Evolutionary conservation across 2,329 filamentous ascomycete species (phyloP), one percentile per base, ranked within the genome.

Genomic region (Pseudonectria buxi): DNA sequence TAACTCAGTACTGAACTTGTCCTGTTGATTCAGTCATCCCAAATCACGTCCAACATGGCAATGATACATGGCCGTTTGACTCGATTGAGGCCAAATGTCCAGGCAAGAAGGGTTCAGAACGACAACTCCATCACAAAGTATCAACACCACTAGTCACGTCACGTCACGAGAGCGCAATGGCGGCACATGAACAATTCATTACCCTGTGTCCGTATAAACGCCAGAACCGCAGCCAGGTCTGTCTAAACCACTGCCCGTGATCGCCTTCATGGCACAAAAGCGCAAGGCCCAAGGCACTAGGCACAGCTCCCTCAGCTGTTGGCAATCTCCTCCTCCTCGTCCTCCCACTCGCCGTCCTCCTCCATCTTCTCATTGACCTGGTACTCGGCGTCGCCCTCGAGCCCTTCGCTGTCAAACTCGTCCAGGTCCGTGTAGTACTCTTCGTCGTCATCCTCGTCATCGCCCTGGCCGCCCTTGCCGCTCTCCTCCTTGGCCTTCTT

Each of bases 331-430:
- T 64, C 57, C 36, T 67, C 57, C 44, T 72, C 69, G 22, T 73
- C 69, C 47, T 74, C 69, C 68, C 69, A 75, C 27, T 73, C 69
- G 4, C 62, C 68, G 1, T 67, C 63, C 15, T 70, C 61, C 32
- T 72, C 71, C 59, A 69, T 68, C 39, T 54, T 53, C 41, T 70
- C 64, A 34, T 74, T 72, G 16, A 67, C 56, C 49, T 63, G 63
- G 50, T 63, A 69, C 58, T 66, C 72, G 30, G 57, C 70, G 51
- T 64, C 73, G 25, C 66, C 74, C 28, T 54, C 72, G 45, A 67
- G 55, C 10, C 63, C 72, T 48, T 69, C 72, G 40, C 67, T 72
- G 43, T 72, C 74, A 37, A 73, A 66, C 3, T 65, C 66, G 5
- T 74, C 68, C 25, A 67, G 58, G 22, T 68, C 65, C 62, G 67